Conservation (phyloP, 176 grass and related monocot genomes). For the Zea mays region Zm-B73-REFERENCE-NAM-5.0 NC_050099.1:151338001-151338500, state of each 20-base stretch:
- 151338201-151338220: not conserved
- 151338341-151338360: constrained; percentile 9
- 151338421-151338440: not conserved
- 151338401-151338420: not conserved
- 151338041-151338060: constrained; percentile 9
- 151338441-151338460: too few species aligned
- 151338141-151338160: constrained; percentile 34
- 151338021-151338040: not conserved
- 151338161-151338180: not conserved
- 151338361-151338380: not conserved
- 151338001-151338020: constrained; percentile 17
- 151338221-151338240: not conserved
- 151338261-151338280: not conserved
- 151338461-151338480: too few species aligned
- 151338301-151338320: constrained; percentile 19
- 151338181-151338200: constrained; percentile 12
- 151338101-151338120: constrained; percentile 27
- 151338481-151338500: too few species aligned
- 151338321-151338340: constrained; percentile 27
- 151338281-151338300: constrained; percentile 25
- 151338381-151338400: not conserved
- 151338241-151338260: constrained; percentile 12
- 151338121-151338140: not conserved
- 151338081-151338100: constrained; percentile 19
- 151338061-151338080: not conserved